Evolutionary conservation across 2,329 filamentous ascomycete species (phyloP).

Genomic region (Dactylellina cionopaga): DNA sequence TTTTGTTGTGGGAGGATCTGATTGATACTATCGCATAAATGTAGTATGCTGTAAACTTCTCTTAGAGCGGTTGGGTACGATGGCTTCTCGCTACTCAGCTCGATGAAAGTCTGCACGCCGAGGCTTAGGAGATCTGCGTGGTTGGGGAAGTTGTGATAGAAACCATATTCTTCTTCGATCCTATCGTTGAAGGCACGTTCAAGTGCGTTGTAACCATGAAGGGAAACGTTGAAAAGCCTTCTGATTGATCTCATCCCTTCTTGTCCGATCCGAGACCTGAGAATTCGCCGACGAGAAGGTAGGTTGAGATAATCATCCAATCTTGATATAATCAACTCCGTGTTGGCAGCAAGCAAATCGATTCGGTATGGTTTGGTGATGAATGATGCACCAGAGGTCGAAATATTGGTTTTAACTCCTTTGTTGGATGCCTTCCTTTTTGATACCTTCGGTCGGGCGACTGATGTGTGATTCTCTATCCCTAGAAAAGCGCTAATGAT

Average conservation of each 20-base stretch:
- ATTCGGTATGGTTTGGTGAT: neutral
- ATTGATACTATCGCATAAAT: conserved; percentile 45
- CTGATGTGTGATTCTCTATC: conserved; percentile 3
- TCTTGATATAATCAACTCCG: conserved; percentile 25
- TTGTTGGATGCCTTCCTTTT: conserved; percentile 15
- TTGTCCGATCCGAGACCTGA: conserved; percentile 38
- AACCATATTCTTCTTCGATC: conserved; percentile 33
- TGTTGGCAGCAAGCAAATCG: conserved; percentile 6
- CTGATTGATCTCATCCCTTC: conserved; percentile 44
- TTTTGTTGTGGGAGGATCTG: conserved; percentile 36
- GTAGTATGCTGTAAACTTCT: conserved; percentile 46
- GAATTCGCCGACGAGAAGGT: conserved; percentile 24
- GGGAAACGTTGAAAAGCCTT: conserved; percentile 41
- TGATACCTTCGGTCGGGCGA: neutral
- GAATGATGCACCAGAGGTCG: neutral
- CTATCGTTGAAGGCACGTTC: conserved; percentile 27
- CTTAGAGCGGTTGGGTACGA: conserved; percentile 37
- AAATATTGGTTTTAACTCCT: neutral
- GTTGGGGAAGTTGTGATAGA: conserved; percentile 42
- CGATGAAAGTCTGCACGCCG: conserved; percentile 43
- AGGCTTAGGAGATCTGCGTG: conserved; percentile 38
- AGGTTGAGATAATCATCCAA: conserved; percentile 39
- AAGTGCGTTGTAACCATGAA: conserved; percentile 40
- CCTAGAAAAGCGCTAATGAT: conserved; percentile 36
- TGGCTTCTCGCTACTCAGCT: conserved; percentile 40